Evolutionary conservation across 345 rosid genomes (phyloP).

Genomic region (Arabis hirsuta): DNA sequence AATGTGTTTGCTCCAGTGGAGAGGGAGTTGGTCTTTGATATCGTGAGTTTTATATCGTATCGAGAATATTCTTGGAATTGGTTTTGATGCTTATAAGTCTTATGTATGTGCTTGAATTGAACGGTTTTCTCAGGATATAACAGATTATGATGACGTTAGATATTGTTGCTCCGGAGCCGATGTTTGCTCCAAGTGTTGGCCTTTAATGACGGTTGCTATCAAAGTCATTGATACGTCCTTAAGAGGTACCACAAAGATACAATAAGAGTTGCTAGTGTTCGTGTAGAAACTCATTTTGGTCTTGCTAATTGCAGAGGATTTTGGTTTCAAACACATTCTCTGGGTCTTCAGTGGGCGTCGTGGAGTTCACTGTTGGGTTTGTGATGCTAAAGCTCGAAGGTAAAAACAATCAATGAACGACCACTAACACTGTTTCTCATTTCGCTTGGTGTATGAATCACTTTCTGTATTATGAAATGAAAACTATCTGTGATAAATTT

Average conservation of each 20-base stretch:
- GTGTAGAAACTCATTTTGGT: constrained; percentile 1
- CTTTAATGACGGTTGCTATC: constrained; percentile 81
- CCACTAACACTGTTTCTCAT: background rate
- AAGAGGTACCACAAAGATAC: constrained; percentile 56
- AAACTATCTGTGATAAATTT: background rate
- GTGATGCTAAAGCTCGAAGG: constrained; percentile 95
- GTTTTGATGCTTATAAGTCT: background rate
- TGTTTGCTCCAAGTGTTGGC: constrained; percentile 93
- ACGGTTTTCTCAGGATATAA: constrained; percentile 64
- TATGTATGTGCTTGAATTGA: background rate
- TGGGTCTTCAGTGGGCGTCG: constrained; percentile 97
- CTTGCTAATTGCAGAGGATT: constrained; percentile 66
- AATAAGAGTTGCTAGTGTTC: background rate
- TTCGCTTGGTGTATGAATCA: background rate
- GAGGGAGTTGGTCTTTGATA: constrained; percentile 88
- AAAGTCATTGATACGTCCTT: constrained; percentile 87
- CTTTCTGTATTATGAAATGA: constrained; percentile 16
- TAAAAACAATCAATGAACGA: constrained; percentile 36
- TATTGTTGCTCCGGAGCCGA: constrained; percentile 96
- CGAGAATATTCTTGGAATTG: background rate
- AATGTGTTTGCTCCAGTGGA: constrained; percentile 86
- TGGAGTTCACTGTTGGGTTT: constrained; percentile 99
- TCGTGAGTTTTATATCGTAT: constrained; percentile 54
- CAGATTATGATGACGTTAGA: constrained; percentile 92
- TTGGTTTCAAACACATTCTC: constrained; percentile 88